Base-by-base conservation (phyloP, 2,329 filamentous ascomycete genomes). In the Fusarium chaquense region DNA sequence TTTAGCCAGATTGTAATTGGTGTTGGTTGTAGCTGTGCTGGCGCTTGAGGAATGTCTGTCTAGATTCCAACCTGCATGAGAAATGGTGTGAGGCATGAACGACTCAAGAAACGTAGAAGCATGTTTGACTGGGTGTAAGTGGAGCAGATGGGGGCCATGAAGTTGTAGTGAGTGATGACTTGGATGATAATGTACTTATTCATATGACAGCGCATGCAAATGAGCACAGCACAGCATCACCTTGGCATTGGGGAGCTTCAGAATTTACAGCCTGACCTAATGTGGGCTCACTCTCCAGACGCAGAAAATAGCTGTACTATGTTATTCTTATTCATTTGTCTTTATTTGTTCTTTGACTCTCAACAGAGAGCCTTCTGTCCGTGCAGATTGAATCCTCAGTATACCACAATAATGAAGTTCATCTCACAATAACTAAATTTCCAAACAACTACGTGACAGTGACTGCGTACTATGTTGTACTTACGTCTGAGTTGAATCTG, bases 81-180 rank as follows among this genome's bases (percentile, higher is more conserved):
- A 67, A 71, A 73, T 74, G 67, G 62, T 69, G 67, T 54, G 67
- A 74, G 64, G 53, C 22, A 56, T 50, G 50, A 63, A 60, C 45
- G 52, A 60, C 49, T 62, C 49, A 32, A 36, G 43, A n/a, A 12
- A 28, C 33, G 41, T n/a, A 62, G 44, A 73, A 58, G 26, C 55
- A 56, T 70, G 70, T 66, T 70, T 49, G 57, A 46, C 43, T 30
- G 35, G n/a, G 54, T 58, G 45, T 33, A 50, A 50, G 69, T 72
- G 71, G 71, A 73, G 71, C 33, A 58, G 44, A 69, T 70, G 71
- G 71, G 70, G 71, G 56, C 67, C 72, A 67, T 43, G 38, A 40
- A 41, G 71, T 67, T 60, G 56, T 50, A 49, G 22, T 24, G 24
- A 49, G 28, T 28, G 24, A 32, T 50, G 35, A 69, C 57, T 52